These are phyloP conservation scores for Diospyros lotus DNA, from an alignment of 148 eudicot species.

Conservation along the genomic window DNA sequence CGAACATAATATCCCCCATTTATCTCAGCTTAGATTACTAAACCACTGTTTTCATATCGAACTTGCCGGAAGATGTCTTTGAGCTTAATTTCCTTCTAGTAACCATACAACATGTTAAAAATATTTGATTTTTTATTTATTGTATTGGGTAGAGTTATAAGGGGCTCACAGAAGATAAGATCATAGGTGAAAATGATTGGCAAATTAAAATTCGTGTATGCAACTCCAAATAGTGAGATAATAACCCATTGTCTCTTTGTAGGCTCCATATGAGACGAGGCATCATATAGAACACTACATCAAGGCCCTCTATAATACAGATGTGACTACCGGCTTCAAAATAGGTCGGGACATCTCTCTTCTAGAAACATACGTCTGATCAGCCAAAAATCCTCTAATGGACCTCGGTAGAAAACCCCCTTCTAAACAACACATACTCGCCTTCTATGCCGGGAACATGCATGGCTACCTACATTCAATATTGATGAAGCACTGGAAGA, in stretches of 20 bases:
- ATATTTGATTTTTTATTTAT: too few species aligned
- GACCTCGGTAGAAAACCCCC: conserved; percentile 74
- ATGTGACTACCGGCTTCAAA: conserved; percentile 69
- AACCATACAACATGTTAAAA: too few species aligned
- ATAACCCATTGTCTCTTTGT: not conserved
- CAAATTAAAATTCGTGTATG: too few species aligned
- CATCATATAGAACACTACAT: conserved; percentile 82
- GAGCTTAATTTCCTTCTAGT: not conserved
- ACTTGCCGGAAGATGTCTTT: not conserved
- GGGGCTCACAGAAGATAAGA: too few species aligned
- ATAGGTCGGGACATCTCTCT: conserved; percentile 79
- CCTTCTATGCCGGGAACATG: conserved; percentile 78
- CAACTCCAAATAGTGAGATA: too few species aligned
- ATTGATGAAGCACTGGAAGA: conserved; percentile 61
- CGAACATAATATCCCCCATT: not conserved
- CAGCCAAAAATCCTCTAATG: conserved; percentile 63
- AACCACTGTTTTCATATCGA: not conserved
- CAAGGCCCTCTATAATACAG: conserved; percentile 88
- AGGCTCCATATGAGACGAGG: conserved; percentile 83
- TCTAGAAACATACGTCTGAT: conserved; percentile 69
- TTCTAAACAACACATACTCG: conserved; percentile 57
- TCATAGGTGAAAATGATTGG: not conserved
- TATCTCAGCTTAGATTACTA: not conserved
- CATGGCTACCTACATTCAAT: conserved; percentile 77
- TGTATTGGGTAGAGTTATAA: too few species aligned